Base-by-base conservation (phyloP, 495 filamentous ascomycete species). In the Aspergillus indologenus region DNA sequence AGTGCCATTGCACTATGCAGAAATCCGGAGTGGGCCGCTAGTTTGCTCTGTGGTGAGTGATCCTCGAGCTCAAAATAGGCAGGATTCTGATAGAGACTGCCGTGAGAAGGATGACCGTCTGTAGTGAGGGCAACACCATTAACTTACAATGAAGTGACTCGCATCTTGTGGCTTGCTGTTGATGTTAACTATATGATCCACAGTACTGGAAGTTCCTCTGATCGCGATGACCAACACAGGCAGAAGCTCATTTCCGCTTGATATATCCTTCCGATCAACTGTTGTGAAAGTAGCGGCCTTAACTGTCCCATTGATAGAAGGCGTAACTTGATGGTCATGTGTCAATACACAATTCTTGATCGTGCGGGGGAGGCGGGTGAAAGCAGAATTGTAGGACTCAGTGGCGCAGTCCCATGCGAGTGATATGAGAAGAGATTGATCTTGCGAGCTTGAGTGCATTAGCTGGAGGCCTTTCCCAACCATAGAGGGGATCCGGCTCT, bases 181-280 rank as follows among this genome's bases (percentile, higher is more conserved):
- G 5, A 54, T 44, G 54, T 52, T 51, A 9, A 52, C 56, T 47
- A 58, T 58, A 29, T 58, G 47, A 45, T 58, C 54, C 8, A 57
- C 45, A 1, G 45, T 18, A 50, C 45, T 57, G 2, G 24, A 31
- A 23, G 29, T 57, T 1, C 55, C 55, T 50, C 55, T 26, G 23
- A 57, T 51, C 7, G 55, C 55, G 23, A 57, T n/a, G 12, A 57
- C 29, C n/a, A 59, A 7, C 15, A 59, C 2, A 8, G 48, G 57
- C 5, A 53, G n/a, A 9, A 46, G 9, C 2, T n/a, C 45, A 20
- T 46, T 19, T 5, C 14, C 8, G 21, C 6, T 47, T 19, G 26
- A 48, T 3, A 4, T 22, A 5, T 45, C 21, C 34, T 40, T 40
- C 20, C 3, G 15, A 18, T 24, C 46, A 1, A 51, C n/a, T 5